Evolutionary conservation across 1,284 basidiomycete species (phyloP).

Genomic region (Boletellus deceptivus): DNA sequence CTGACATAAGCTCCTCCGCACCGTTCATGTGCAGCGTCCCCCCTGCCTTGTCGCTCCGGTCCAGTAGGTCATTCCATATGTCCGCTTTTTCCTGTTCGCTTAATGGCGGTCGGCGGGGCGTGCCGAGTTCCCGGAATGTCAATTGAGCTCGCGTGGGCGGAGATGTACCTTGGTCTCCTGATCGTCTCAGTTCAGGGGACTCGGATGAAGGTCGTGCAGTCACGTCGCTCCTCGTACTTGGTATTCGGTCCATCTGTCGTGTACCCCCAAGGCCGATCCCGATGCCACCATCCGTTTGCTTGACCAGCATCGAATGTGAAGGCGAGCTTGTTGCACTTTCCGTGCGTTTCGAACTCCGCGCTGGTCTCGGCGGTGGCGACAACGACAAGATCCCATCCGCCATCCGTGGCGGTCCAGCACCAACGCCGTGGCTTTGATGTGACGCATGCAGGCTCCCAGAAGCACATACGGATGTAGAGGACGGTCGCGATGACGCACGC

Average conservation of each 20-base stretch:
- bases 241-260: constrained; percentile 20
- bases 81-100: constrained; percentile 67
- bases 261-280: neutral
- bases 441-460: constrained; percentile 12
- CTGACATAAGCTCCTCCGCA: constrained; percentile 41
- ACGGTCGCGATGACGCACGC: constrained; percentile 6
- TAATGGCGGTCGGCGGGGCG: constrained; percentile 37
- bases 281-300: constrained; percentile 3
- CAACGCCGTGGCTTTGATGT: constrained; percentile 4
- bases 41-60: constrained; percentile 61
- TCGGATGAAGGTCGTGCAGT: constrained; percentile 21
- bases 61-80: constrained; percentile 65
- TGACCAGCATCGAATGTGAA: constrained; percentile 8
- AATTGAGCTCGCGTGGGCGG: constrained; percentile 31
- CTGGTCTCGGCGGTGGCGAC: constrained; percentile 26
- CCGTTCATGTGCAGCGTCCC: constrained; percentile 61
- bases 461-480: constrained; percentile 4
- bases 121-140: constrained; percentile 50
- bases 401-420: constrained; percentile 3
- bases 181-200: constrained; percentile 9
- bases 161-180: constrained; percentile 6
- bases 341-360: constrained; percentile 10
- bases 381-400: constrained; percentile 26
- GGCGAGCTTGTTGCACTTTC: constrained; percentile 8
- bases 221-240: constrained; percentile 33